Percentiles rank a stretch among this genome's conserved stretches.
Evolutionary conservation across 1,139 yeast genomes (phyloP).

Genomic region (Taphrina confusa): DNA sequence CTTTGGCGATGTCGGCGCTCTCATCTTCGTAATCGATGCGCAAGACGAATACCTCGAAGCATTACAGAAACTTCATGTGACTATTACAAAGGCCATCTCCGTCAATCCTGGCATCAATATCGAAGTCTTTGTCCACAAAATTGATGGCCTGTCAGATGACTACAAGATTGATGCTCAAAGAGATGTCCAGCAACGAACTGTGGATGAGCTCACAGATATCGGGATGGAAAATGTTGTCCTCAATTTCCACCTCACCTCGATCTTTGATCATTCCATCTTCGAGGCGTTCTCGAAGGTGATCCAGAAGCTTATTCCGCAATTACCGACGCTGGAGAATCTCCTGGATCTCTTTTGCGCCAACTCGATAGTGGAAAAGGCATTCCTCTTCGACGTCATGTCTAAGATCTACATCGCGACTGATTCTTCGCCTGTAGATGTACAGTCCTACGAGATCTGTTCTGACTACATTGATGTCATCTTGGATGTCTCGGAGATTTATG

Average conservation of each 20-base stretch:
- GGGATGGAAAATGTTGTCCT: constrained; percentile 91
- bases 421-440: constrained; percentile 91
- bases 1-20: constrained; percentile 84
- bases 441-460: constrained; percentile 93
- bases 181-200: constrained; percentile 93
- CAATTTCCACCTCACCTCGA: constrained; percentile 85
- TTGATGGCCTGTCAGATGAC: constrained; percentile 92
- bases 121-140: constrained; percentile 91
- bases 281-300: constrained; percentile 94
- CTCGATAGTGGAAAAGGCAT: constrained; percentile 87
- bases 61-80: constrained; percentile 80
- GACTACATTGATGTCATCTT: constrained; percentile 94
- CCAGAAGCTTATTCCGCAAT: constrained; percentile 84
- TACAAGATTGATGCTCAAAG: constrained; percentile 81
- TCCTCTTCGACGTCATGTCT: constrained; percentile 86
- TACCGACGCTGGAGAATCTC: constrained; percentile 84
- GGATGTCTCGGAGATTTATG: constrained; percentile 62
- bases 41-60: constrained; percentile 92
- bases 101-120: constrained; percentile 84
- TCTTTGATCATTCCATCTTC: constrained; percentile 91
- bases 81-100: constrained; percentile 82
- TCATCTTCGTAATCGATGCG: constrained; percentile 89
- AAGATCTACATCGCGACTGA: constrained; percentile 96
- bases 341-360: constrained; percentile 79
- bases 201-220: constrained; percentile 84